phyloP scores from a whole-genome alignment of 345 rosid genomes.

The Eucalyptus dawsonii region DNA sequence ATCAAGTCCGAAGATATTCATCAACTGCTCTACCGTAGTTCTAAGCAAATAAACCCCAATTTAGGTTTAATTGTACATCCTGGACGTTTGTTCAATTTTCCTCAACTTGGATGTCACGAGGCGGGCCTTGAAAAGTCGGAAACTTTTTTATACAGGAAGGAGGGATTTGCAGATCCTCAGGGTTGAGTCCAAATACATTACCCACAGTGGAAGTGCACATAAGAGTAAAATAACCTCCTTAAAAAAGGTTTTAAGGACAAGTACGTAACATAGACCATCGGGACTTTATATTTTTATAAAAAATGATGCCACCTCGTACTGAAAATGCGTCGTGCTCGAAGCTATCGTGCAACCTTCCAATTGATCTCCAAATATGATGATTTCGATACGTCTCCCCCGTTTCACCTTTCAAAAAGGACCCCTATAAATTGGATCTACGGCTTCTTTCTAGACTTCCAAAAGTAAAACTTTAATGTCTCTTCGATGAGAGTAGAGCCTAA shows the following conservation, averaged over 20 bases:
- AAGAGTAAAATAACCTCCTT: not conserved
- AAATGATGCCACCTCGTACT: not conserved
- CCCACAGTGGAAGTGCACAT: not conserved
- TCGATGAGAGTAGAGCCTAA: not conserved
- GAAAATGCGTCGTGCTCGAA: not conserved
- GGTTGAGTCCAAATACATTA: not conserved
- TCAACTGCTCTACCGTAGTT: too few species aligned
- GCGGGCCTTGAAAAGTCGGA: fast-evolving
- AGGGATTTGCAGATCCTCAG: not conserved
- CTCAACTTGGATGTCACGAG: not conserved
- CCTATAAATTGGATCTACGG: not conserved
- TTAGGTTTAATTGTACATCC: not conserved
- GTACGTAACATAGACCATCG: too few species aligned
- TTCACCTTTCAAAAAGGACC: not conserved
- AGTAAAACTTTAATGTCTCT: not conserved
- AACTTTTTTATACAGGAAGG: not conserved
- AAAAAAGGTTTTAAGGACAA: not conserved
- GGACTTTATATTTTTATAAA: not conserved
- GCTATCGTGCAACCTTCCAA: not conserved
- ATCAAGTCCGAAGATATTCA: not conserved
- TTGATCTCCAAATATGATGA: not conserved
- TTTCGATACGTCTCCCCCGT: not conserved
- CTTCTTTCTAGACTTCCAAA: not conserved
- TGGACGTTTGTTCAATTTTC: not conserved
- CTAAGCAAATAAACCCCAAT: too few species aligned